Conservation (phyloP, 306 rosid genomes). For the Heteromeles arbutifolia region DNA sequence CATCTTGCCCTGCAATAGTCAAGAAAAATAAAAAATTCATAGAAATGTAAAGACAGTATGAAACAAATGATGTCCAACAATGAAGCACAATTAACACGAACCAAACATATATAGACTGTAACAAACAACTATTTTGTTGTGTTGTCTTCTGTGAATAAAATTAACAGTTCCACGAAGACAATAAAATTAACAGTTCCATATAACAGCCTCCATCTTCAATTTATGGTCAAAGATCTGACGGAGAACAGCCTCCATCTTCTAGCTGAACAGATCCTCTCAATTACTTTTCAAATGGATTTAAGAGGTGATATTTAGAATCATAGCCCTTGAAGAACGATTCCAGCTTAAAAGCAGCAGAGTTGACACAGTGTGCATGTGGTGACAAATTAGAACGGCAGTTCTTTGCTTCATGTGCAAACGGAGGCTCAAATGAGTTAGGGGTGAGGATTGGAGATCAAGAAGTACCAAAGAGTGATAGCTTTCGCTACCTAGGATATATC, state of each 20-base stretch:
- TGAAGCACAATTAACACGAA: neutral
- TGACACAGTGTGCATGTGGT: neutral
- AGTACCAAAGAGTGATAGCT: no score
- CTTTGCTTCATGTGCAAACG: neutral
- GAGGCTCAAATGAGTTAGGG: no score
- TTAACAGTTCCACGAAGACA: neutral
- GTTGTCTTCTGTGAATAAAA: neutral
- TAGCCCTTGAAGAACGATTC: neutral
- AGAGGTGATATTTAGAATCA: neutral
- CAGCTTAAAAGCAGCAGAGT: neutral
- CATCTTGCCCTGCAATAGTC: constrained; percentile 69
- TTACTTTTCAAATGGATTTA: neutral
- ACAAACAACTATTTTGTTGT: neutral
- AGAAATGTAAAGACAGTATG: neutral
- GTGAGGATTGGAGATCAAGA: no score
- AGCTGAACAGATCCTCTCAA: neutral
- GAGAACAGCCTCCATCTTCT: neutral
- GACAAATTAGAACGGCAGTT: neutral
- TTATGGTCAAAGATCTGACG: neutral
- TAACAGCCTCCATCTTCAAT: neutral
- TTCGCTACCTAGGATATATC: no score
- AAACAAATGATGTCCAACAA: neutral
- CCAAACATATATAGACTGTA: neutral
- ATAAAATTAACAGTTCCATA: neutral
- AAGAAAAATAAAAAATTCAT: constrained; percentile 14